Base-by-base conservation (phyloP, 345 rosid species). In the Aquilaria sinensis region DNA sequence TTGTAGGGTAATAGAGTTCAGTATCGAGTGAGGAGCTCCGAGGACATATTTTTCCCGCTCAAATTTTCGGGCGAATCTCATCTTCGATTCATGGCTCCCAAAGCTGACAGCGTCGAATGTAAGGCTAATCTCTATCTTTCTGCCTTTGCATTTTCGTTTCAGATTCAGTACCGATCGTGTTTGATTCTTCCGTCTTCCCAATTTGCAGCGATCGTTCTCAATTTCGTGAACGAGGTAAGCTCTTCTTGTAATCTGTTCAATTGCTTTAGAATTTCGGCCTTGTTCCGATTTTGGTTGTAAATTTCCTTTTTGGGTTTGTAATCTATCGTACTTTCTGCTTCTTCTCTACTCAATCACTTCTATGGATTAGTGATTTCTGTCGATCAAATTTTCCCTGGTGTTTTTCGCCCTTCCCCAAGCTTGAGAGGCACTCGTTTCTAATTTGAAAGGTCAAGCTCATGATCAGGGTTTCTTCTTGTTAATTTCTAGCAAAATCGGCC, bases 151-250 rank as follows among this genome's bases (percentile, higher is more conserved):
- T 10, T 2, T 56, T 58, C 53, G 2, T 10, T 37, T 37, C 43
- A 37, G 43, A 37, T 37, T 37, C 43, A 37, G 43, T 5, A 13
- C 37, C 23, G 51, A 43, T 63, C 9, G 53, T 31, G 29, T 29
- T 60, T 48, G 33, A 16, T 45, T 60, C 62, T 57, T 33, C 31
- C 2, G 9, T 31, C 34, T 57, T 55, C 45, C 62, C 46, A 53
- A 52, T 57, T 59, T 72, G 80, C 87, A 92, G 98, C 81, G 51
- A 89, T 89, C 78, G 98, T 92, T 62, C 96, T 89, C 77, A 89
- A 81, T 79, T 92, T 79, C 72, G 93, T 89, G 46, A 89, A 92
- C 16, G 98, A 89, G 96, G 98, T 87, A 13, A 72, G 46, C 23
- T 56, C 43, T 29, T 32, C 41, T 31, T 29, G 56, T 47, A 15